Percentiles rank a stretch among this genome's conserved stretches.
Conservation (phyloP, 306 rosid genomes). For the Prunus fruticosa region DNA sequence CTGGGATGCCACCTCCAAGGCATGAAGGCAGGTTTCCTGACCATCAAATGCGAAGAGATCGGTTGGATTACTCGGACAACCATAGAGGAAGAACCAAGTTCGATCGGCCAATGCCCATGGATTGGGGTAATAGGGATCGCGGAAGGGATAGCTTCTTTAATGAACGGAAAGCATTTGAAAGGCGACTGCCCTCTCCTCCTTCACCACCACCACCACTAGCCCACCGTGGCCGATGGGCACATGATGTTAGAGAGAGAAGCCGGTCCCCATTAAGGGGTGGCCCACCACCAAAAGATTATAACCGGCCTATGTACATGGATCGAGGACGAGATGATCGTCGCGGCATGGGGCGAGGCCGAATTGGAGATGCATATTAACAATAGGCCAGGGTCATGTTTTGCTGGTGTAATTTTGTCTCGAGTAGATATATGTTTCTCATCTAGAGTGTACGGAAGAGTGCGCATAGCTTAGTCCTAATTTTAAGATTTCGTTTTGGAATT, state of each 20-base stretch:
- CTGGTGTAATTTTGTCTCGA: slow-evolving; percentile 12
- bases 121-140: slow-evolving; percentile 69
- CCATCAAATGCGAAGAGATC: slow-evolving; percentile 56
- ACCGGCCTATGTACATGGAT: slow-evolving; percentile 43
- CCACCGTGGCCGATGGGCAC: slow-evolving; percentile 58
- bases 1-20: slow-evolving; percentile 66
- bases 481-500: background rate
- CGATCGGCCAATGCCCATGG: slow-evolving; percentile 64
- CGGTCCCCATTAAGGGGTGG: slow-evolving; percentile 70
- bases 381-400: background rate
- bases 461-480: slow-evolving; percentile 1
- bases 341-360: slow-evolving; percentile 57
- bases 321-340: slow-evolving; percentile 64
- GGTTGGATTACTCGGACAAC: slow-evolving; percentile 56
- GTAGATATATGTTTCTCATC: background rate
- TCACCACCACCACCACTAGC: slow-evolving; percentile 31
- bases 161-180: slow-evolving; percentile 71
- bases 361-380: slow-evolving; percentile 59
- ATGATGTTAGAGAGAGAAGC: slow-evolving; percentile 73
- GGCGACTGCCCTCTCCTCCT: slow-evolving; percentile 72
- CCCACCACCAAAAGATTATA: slow-evolving; percentile 59
- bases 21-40: slow-evolving; percentile 70
- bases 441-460: background rate
- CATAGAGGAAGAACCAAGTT: slow-evolving; percentile 73
- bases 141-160: slow-evolving; percentile 62